These are phyloP conservation scores for Fusarium equiseti DNA, from an alignment of 2,329 filamentous ascomycete genomes.

Conservation along the genomic window DNA sequence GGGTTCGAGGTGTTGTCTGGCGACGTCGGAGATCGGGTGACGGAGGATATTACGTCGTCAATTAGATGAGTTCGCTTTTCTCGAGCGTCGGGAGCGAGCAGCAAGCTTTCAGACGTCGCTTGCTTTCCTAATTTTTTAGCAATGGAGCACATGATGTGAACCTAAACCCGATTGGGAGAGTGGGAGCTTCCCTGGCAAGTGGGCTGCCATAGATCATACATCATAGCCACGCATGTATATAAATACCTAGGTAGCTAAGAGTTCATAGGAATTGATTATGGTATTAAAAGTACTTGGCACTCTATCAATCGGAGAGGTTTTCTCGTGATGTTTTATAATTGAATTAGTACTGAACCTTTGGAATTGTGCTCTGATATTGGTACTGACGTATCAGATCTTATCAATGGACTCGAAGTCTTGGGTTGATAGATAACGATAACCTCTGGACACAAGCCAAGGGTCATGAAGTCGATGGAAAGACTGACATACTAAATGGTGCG, in stretches of 20 bases:
- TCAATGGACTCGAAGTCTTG: not conserved
- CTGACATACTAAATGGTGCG: not conserved
- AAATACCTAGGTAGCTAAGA: too few species aligned
- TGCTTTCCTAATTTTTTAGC: conserved; percentile 46
- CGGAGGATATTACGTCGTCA: conserved; percentile 40
- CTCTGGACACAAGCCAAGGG: not conserved
- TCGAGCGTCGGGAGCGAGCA: conserved; percentile 39
- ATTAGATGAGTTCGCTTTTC: conserved; percentile 34
- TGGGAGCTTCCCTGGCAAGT: conserved; percentile 27
- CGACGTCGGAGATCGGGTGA: conserved; percentile 21
- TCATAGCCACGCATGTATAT: not conserved
- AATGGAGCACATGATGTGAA: conserved; percentile 43
- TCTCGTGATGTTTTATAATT: not conserved
- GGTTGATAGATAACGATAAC: not conserved
- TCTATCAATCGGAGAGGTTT: not conserved
- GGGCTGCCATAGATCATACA: not conserved
- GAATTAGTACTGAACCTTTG: not conserved
- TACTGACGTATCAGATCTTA: not conserved
- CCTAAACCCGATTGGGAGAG: conserved; percentile 37
- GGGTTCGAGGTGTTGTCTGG: conserved; percentile 13
- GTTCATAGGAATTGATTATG: not conserved
- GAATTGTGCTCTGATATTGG: not conserved
- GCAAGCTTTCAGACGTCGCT: conserved; percentile 46
- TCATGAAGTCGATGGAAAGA: not conserved
- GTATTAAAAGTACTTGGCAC: not conserved